These are phyloP conservation scores for Globisporangium parvum DNA, from an alignment of 352 stramenopile genomes.

Conservation along the genomic window DNA sequence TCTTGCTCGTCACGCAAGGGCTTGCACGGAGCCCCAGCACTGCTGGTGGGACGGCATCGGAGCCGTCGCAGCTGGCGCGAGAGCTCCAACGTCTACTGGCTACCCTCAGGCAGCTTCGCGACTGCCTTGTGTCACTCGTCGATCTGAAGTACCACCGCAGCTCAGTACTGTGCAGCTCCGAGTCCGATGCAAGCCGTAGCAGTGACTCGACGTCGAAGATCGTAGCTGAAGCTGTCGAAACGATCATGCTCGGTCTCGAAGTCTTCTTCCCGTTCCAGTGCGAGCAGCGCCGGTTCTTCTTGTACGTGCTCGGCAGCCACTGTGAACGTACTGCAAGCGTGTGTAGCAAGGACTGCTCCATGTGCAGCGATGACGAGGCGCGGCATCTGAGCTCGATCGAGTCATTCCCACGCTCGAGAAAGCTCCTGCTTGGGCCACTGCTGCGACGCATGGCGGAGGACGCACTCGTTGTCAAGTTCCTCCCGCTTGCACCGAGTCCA, in stretches of 20 bases:
- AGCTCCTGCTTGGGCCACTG: constrained; percentile 44
- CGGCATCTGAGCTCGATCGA: constrained; percentile 2
- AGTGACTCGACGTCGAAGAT: constrained; percentile 19
- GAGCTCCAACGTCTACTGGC: constrained; percentile 7
- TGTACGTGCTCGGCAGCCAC: constrained; percentile 21
- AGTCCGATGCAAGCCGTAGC: constrained; percentile 3
- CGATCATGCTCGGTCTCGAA: constrained; percentile 79
- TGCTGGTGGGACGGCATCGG: not conserved
- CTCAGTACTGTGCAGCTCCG: not conserved
- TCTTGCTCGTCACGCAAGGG: constrained; percentile 18
- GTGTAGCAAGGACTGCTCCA: not conserved
- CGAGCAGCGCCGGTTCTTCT: constrained; percentile 55
- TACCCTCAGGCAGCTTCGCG: constrained; percentile 15
- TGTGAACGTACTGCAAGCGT: not conserved
- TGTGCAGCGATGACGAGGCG: not conserved
- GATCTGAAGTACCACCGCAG: constrained; percentile 25
- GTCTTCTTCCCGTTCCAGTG: constrained; percentile 84
- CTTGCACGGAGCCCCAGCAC: not conserved
- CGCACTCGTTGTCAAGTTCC: constrained; percentile 31
- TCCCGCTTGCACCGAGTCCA: constrained; percentile 17
- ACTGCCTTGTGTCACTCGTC: constrained; percentile 24
- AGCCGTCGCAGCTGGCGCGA: not conserved
- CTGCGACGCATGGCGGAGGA: constrained; percentile 70
- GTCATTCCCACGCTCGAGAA: constrained; percentile 20
- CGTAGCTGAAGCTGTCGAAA: constrained; percentile 37